These are phyloP conservation scores for Teratosphaeria nubilosa DNA, from an alignment of 2,329 filamentous ascomycete species.

Conservation along the genomic window DNA sequence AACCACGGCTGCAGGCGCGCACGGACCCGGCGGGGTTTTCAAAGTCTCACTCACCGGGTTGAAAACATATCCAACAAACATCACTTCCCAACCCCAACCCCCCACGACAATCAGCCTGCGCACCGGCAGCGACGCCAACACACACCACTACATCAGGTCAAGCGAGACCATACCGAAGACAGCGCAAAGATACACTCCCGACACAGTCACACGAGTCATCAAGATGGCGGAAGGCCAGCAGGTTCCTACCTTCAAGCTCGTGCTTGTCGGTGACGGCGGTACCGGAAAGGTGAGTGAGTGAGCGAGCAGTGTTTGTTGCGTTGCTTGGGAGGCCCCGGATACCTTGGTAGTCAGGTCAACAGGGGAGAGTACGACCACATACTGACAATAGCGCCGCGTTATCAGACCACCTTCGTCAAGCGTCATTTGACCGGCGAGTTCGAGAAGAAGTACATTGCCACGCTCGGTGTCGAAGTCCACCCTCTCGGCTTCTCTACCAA, in stretches of 20 bases:
- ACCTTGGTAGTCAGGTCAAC: not conserved
- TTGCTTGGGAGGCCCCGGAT: not conserved
- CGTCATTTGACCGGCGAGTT: constrained; percentile 99
- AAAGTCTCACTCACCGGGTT: not conserved
- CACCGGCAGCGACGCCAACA: not conserved
- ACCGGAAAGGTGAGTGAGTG: constrained; percentile 85
- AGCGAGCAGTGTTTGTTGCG: constrained; percentile 25
- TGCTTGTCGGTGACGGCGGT: constrained; percentile 98
- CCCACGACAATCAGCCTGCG: not conserved
- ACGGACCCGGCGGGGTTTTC: not conserved
- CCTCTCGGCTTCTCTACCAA: constrained; percentile 97
- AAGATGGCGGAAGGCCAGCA: constrained; percentile 21
- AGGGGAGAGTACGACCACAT: not conserved
- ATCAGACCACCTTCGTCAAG: constrained; percentile 98
- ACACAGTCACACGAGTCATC: constrained; percentile 1
- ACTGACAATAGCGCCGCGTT: not conserved
- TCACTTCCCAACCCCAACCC: not conserved
- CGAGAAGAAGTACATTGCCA: constrained; percentile 99
- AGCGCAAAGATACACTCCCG: not conserved
- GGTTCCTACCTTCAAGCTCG: constrained; percentile 93
- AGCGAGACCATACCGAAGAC: not conserved
- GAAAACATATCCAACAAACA: not conserved
- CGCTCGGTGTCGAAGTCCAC: constrained; percentile 98
- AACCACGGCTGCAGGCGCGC: not conserved
- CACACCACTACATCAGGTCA: not conserved